Evolutionary conservation across 2,329 filamentous ascomycete species (phyloP), one percentile per base, ranked within the genome.

Genomic region (Mycosphaerelloides madeirae): DNA sequence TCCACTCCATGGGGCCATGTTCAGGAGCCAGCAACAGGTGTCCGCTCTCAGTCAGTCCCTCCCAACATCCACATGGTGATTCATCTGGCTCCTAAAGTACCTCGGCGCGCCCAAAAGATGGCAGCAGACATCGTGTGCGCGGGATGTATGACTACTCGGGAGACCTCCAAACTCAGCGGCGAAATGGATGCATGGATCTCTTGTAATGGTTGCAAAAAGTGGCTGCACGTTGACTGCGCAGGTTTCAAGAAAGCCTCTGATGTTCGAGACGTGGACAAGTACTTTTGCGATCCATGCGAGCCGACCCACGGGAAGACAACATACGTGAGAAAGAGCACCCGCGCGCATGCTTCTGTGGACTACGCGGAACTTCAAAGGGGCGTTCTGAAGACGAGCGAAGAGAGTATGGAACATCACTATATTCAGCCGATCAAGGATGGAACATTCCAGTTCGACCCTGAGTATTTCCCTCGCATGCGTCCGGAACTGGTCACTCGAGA

Each of bases 361-460:
- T 85, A 85, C 62, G 80, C 80, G 38, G 80, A 80, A 37, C 68
- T 85, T 31, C 81, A 84, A 54, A 77, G 82, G 61, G 81, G 81
- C 31, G 73, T 83, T 12, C 68, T 84, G 41, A 81, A 81, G 60
- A 80, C 80, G 1, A 79, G 80, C 5, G 77, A 79, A 42, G 80
- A 84, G 48, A 78, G 77, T 25, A 68, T 75, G 38, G 79, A 84
- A 50, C 81, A 85, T 59, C 81, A 83, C 57, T 84, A 84, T 59
- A 81, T 85, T 43, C 74, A 81, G 51, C 76, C 77, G 6, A 81
- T 85, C 63, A 82, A 82, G 56, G 77, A 83, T 51, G 79, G 79
- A 16, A 79, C 75, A 33, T 77, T 83, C 46, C 70, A 69, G 31
- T 82, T 83, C 50, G 67, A 77, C 14, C 72, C 75, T 0, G 81